phyloP scores from a whole-genome alignment of 2,329 filamentous ascomycete species.

The Cercospora sojina region DNA sequence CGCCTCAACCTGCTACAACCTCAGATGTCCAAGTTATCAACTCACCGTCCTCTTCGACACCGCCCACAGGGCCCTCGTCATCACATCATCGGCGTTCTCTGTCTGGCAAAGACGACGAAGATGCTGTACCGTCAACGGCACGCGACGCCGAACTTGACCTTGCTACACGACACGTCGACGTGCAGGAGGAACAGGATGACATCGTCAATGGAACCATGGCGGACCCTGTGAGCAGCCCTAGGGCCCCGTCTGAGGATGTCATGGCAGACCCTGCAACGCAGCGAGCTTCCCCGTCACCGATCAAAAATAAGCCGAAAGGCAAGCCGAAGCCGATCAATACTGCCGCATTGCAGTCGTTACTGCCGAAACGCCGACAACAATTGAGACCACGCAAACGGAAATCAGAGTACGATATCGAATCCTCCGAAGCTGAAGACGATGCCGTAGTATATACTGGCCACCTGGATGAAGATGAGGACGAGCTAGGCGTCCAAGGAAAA shows the following conservation, averaged over 20 bases:
- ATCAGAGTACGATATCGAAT: slow-evolving; percentile 44
- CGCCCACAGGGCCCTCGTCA: slow-evolving; percentile 34
- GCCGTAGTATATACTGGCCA: slow-evolving; percentile 25
- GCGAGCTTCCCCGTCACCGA: slow-evolving; percentile 26
- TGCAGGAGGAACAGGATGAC: slow-evolving; percentile 30
- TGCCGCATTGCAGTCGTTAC: slow-evolving; percentile 45
- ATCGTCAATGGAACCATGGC: slow-evolving; percentile 45
- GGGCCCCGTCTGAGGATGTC: background rate
- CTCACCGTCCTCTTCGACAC: slow-evolving; percentile 38
- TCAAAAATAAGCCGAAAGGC: slow-evolving; percentile 29
- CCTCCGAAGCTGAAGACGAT: slow-evolving; percentile 38
- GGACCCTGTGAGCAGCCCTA: slow-evolving; percentile 44
- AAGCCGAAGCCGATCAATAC: slow-evolving; percentile 41
- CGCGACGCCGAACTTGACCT: slow-evolving; percentile 19
- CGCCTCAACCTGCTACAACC: slow-evolving; percentile 22
- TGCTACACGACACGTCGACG: slow-evolving; percentile 22
- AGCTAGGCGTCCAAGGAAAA: slow-evolving; percentile 34
- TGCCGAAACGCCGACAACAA: slow-evolving; percentile 44
- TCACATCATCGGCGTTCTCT: slow-evolving; percentile 31
- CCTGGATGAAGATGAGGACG: slow-evolving; percentile 44
- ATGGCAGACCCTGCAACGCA: slow-evolving; percentile 28
- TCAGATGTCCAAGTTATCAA: slow-evolving; percentile 36
- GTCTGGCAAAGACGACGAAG: slow-evolving; percentile 21
- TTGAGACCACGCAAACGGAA: slow-evolving; percentile 27
- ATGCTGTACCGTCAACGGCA: slow-evolving; percentile 25